These are phyloP conservation scores for Phytophthora nicotianae DNA, from an alignment of 352 stramenopile genomes.

Conservation along the genomic window DNA sequence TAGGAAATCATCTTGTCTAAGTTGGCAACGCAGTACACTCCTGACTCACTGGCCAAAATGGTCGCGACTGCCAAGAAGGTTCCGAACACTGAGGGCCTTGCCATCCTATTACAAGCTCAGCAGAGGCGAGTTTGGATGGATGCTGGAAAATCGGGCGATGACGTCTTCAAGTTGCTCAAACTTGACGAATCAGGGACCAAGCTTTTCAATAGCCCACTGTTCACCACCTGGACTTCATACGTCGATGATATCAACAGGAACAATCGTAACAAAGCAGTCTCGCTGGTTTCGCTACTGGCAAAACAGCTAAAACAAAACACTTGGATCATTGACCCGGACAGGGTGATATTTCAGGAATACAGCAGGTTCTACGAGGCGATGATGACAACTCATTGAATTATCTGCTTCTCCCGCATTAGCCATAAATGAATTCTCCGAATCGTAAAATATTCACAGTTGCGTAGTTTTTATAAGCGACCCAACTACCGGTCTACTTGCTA, in stretches of 20 bases:
- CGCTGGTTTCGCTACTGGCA: not conserved
- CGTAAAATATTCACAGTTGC: no score
- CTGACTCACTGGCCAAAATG: not conserved
- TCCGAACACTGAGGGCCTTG: not conserved
- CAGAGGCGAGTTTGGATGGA: constrained; percentile 2
- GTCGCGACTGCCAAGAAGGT: not conserved
- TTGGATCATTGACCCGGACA: no score
- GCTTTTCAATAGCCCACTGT: not conserved
- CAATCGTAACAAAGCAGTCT: not conserved
- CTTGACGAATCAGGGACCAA: not conserved
- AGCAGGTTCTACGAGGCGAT: no score
- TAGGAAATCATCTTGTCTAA: not conserved
- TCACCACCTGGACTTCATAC: constrained; percentile 1
- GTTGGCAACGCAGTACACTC: not conserved
- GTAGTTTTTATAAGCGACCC: no score
- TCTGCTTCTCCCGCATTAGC: no score
- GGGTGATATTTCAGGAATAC: no score
- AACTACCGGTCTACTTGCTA: no score
- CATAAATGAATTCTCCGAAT: no score
- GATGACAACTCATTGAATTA: no score
- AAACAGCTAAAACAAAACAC: no score
- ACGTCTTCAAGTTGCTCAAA: constrained; percentile 9
- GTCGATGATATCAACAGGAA: not conserved
- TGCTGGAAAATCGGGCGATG: not conserved
- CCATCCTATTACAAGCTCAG: not conserved